A percentile compares a stretch with the other conserved stretches of the same genome.
Evolutionary conservation across 2,329 filamentous ascomycete species (phyloP).

Genomic region (Alternaria angustiovoidea): DNA sequence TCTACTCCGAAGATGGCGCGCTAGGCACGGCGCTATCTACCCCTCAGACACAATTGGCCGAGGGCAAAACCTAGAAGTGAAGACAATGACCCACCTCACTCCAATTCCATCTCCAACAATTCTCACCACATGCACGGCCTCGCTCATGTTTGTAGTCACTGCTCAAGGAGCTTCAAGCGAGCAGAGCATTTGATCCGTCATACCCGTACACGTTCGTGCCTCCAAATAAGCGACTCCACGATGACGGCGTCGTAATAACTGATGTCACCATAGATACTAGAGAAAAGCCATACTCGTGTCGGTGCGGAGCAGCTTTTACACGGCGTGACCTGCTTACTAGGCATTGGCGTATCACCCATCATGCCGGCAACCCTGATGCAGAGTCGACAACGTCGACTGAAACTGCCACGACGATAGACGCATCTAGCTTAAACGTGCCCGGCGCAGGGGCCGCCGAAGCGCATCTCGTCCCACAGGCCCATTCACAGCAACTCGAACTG

Average conservation of each 20-base stretch:
- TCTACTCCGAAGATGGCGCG: background rate
- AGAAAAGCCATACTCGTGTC: slow-evolving; percentile 42
- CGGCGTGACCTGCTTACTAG: slow-evolving; percentile 42
- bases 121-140: slow-evolving; percentile 34
- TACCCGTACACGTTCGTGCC: slow-evolving; percentile 41
- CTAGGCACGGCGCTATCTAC: slow-evolving; percentile 6
- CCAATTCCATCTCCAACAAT: slow-evolving; percentile 26
- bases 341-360: slow-evolving; percentile 42
- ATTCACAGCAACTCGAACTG: slow-evolving; percentile 21
- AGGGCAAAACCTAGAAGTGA: slow-evolving; percentile 6
- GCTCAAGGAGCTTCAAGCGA: slow-evolving; percentile 40
- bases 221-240: slow-evolving; percentile 6
- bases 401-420: slow-evolving; percentile 10
- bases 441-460: slow-evolving; percentile 2
- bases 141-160: slow-evolving; percentile 37
- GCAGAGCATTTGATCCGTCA: slow-evolving; percentile 43
- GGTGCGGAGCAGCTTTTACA: slow-evolving; percentile 38
- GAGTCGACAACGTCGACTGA: slow-evolving; percentile 16
- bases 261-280: slow-evolving; percentile 34
- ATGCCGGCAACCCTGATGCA: slow-evolving; percentile 18
- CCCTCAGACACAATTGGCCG: slow-evolving; percentile 8
- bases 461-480: slow-evolving; percentile 12
- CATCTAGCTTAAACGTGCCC: slow-evolving; percentile 2
- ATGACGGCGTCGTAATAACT: slow-evolving; percentile 12
- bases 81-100: slow-evolving; percentile 14